phyloP scores from a whole-genome alignment of 2,329 filamentous ascomycete species.

The Hansfordia pulvinata region DNA sequence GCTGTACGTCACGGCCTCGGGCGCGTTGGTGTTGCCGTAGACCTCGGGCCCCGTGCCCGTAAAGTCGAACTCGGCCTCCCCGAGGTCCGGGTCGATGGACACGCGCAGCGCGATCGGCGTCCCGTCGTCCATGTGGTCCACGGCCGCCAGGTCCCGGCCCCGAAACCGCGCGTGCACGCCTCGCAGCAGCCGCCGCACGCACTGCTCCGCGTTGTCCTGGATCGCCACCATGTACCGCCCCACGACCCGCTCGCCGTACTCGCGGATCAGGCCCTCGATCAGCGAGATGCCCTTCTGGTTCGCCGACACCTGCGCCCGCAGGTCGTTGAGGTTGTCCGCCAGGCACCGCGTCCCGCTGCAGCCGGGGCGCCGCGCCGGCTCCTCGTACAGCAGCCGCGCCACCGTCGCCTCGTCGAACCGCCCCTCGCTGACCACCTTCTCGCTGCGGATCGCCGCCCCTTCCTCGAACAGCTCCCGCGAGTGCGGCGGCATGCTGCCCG shows the following conservation, averaged over 20 bases:
- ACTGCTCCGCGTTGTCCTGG: slow-evolving; percentile 59
- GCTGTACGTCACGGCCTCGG: slow-evolving; percentile 62
- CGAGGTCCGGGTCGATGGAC: slow-evolving; percentile 56
- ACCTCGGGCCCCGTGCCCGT: slow-evolving; percentile 61
- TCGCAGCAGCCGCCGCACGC: slow-evolving; percentile 56
- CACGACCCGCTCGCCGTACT: slow-evolving; percentile 61
- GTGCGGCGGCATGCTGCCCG: slow-evolving; percentile 62
- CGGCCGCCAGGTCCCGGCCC: slow-evolving; percentile 51
- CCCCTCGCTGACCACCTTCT: slow-evolving; percentile 60
- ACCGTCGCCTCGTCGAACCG: slow-evolving; percentile 63
- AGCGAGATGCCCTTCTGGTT: slow-evolving; percentile 69
- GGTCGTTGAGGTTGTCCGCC: slow-evolving; percentile 63
- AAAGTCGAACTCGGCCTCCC: slow-evolving; percentile 65
- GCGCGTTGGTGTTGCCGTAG: slow-evolving; percentile 63
- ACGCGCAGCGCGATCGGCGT: slow-evolving; percentile 58
- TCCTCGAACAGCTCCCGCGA: slow-evolving; percentile 45
- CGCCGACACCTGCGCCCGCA: slow-evolving; percentile 68
- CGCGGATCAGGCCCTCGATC: slow-evolving; percentile 55
- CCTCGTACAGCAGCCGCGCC: slow-evolving; percentile 51
- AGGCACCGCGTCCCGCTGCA: slow-evolving; percentile 63
- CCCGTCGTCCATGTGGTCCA: slow-evolving; percentile 71
- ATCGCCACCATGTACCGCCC: slow-evolving; percentile 70
- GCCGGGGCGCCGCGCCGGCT: slow-evolving; percentile 56
- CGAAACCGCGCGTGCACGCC: slow-evolving; percentile 52
- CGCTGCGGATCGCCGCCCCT: slow-evolving; percentile 43